These are phyloP conservation scores for Cercis canadensis DNA, from an alignment of 306 rosid species.

Conservation along the genomic window DNA sequence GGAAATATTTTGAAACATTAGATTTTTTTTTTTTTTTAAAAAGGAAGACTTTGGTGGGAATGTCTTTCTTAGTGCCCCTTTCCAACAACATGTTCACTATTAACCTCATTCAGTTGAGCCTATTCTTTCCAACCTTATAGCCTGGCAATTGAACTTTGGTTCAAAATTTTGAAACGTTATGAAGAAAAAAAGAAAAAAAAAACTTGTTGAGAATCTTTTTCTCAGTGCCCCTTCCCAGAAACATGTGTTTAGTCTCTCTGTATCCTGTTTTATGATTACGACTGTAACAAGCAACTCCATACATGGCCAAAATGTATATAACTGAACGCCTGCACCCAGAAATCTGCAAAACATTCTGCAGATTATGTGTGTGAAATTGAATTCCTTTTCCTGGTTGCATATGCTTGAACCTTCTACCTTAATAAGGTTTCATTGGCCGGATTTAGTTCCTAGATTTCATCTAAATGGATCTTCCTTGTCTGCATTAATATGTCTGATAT, in stretches of 20 bases:
- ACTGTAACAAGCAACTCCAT: constrained; percentile 24
- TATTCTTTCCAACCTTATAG: constrained; percentile 4
- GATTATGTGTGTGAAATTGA: background rate
- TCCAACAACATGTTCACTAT: too few relatives aligned
- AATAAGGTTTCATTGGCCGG: background rate
- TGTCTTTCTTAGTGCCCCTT: too few relatives aligned
- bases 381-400: constrained; percentile 20
- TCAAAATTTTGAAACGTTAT: constrained; percentile 6
- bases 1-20: constrained; percentile 4
- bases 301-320: background rate
- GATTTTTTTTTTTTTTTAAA: too few relatives aligned
- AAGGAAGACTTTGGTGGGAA: too few relatives aligned
- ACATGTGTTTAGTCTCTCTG: constrained; percentile 30
- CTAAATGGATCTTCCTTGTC: constrained; percentile 1
- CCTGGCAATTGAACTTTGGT: constrained; percentile 17
- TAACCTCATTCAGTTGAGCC: too few relatives aligned
- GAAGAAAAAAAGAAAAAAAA: background rate
- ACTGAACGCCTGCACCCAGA: constrained; percentile 6
- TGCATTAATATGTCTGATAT: constrained; percentile 17
- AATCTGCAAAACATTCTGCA: constrained; percentile 13
- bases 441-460: constrained; percentile 21
- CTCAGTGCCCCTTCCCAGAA: background rate
- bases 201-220: background rate
- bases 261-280: background rate
- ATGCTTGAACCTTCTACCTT: constrained; percentile 27